Base-by-base conservation (phyloP, 257 asterid genomes). In the Solanum tacnaense region DNA sequence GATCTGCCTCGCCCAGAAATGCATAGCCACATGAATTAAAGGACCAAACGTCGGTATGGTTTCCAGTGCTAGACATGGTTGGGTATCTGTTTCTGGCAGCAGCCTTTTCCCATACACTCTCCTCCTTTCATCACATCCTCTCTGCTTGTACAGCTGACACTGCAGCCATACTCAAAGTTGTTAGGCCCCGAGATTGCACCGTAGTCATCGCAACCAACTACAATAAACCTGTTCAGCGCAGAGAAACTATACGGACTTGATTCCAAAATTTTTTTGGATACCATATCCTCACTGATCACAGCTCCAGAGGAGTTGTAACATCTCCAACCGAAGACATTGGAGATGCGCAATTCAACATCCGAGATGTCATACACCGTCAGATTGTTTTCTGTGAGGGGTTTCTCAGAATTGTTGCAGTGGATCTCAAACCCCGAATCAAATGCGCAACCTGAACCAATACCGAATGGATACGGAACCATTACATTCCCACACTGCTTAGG, bases 241-340 rank as follows among this genome's bases (percentile, higher is more conserved):
- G 91, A 89, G 67, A 83, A 87, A 36, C 86, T 84, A 87, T 36
- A 89, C 7, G 89, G 91, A 9, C 1, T 62, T 62, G 27, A n/a
- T 23, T 23, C 27, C n/a, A n/a, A n/a, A n/a, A n/a, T n/a, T n/a
- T n/a, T n/a, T n/a, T n/a, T n/a, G n/a, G n/a, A n/a, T n/a, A n/a
- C n/a, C n/a, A n/a, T n/a, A n/a, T n/a, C n/a, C n/a, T n/a, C n/a
- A n/a, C n/a, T n/a, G n/a, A n/a, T n/a, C n/a, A n/a, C n/a, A n/a
- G n/a, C n/a, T n/a, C n/a, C n/a, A n/a, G n/a, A n/a, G n/a, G 75
- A 29, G 84, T 86, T 89, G 90, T 91, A 94, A 90, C 98, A 94
- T 44, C 3, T 87, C 34, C n/a, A 25, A 3, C 95, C 94, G 7
- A 92, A 44, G 39, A 93, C 86, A 46, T 18, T 13, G 56, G 56